Evolutionary conservation across 768 basidiomycete species (phyloP).

Genomic region (Amanita rimosa): DNA sequence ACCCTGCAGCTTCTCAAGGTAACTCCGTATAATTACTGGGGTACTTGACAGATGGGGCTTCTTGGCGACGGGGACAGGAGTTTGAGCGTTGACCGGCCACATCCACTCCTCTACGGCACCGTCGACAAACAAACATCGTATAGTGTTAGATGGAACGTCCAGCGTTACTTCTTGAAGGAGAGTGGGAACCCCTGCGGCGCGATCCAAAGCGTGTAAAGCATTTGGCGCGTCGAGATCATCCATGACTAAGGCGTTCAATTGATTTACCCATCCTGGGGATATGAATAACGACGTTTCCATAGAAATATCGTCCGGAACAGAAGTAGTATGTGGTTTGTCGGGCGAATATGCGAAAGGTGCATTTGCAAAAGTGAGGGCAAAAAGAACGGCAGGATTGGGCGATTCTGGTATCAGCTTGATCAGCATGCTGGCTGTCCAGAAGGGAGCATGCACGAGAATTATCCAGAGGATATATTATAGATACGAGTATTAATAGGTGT

Average conservation of each 20-base stretch:
- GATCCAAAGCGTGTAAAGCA: conserved; percentile 47
- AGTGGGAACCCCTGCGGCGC: conserved; percentile 42
- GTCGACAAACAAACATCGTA: conserved; percentile 49
- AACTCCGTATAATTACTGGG: conserved; percentile 10
- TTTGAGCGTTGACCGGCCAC: conserved; percentile 8
- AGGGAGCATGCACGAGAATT: conserved; percentile 6
- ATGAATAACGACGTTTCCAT: conserved; percentile 22
- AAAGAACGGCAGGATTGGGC: conserved; percentile 43
- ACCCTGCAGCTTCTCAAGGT: conserved; percentile 33
- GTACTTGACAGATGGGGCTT: neutral
- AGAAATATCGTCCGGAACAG: conserved; percentile 9
- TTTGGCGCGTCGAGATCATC: conserved; percentile 43
- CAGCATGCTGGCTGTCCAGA: conserved; percentile 29
- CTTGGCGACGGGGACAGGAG: conserved; percentile 16
- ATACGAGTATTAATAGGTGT: neutral
- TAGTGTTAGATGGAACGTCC: conserved; percentile 35
- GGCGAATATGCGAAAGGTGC: conserved; percentile 19
- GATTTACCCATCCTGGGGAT: conserved; percentile 43
- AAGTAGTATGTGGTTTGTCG: conserved; percentile 22
- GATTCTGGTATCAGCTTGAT: conserved; percentile 38
- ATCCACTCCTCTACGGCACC: conserved; percentile 40
- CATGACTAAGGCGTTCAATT: conserved; percentile 36
- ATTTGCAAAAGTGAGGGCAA: conserved; percentile 44
- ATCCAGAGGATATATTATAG: conserved; percentile 1
- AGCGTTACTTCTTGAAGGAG: conserved; percentile 51